Percentiles rank a stretch among this genome's conserved stretches.
Evolutionary conservation across 192 early-diverging fungal genomes (phyloP).

Genomic region (Coemansia sp.): DNA sequence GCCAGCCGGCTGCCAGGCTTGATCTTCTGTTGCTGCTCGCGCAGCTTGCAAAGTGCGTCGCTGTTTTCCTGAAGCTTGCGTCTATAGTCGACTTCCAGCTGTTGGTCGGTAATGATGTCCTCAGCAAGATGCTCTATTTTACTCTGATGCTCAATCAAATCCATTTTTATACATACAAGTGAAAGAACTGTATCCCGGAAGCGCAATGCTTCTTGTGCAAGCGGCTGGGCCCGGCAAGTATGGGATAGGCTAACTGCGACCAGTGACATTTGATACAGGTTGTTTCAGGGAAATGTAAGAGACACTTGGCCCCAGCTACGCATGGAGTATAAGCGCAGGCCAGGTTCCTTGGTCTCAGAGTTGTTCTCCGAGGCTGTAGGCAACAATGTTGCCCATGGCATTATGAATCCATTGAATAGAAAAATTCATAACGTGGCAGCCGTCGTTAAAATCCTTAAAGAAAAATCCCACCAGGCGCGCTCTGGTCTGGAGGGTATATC

Average conservation of each 20-base stretch:
- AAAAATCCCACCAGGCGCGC: background rate
- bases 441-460: slow-evolving; percentile 34
- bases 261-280: too few species aligned
- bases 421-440: slow-evolving; percentile 41
- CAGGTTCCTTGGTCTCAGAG: slow-evolving; percentile 43
- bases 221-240: too few species aligned
- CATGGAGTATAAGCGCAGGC: slow-evolving; percentile 12
- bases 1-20: slow-evolving; percentile 22
- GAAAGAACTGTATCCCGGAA: too few species aligned
- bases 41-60: slow-evolving; percentile 32
- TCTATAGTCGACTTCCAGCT: slow-evolving; percentile 37
- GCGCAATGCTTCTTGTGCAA: too few species aligned
- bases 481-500: background rate
- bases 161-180: slow-evolving; percentile 16
- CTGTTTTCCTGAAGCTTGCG: slow-evolving; percentile 44
- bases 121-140: slow-evolving; percentile 41
- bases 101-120: slow-evolving; percentile 46
- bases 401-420: slow-evolving; percentile 26
- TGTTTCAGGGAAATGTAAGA: slow-evolving; percentile 17
- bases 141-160: slow-evolving; percentile 32
- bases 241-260: too few species aligned
- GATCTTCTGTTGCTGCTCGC: slow-evolving; percentile 14
- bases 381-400: slow-evolving; percentile 25
- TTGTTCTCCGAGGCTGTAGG: slow-evolving; percentile 45
- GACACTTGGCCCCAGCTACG: slow-evolving; percentile 33